These are phyloP conservation scores for Sporothrix pseudoabietina DNA, from an alignment of 2,329 filamentous ascomycete genomes.

Conservation along the genomic window DNA sequence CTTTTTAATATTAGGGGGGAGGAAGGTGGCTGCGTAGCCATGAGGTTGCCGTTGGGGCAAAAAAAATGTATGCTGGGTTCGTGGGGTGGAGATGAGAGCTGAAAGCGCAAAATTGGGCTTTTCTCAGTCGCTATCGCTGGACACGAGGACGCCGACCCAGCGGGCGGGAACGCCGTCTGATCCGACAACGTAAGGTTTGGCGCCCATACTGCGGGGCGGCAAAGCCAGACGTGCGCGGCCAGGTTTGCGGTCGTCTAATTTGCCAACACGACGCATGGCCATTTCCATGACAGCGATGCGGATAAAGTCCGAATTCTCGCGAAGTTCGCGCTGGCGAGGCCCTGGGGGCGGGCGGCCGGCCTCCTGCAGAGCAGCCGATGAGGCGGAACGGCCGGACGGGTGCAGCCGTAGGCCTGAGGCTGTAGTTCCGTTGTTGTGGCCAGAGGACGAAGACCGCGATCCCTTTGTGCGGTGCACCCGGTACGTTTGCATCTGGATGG, in stretches of 20 bases:
- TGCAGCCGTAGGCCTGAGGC: background rate
- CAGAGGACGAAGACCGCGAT: background rate
- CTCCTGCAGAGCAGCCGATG: conserved; percentile 15
- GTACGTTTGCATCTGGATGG: conserved; percentile 73
- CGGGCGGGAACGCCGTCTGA: conserved; percentile 61
- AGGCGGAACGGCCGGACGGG: background rate
- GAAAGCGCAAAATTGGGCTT: background rate
- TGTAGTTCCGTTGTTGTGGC: background rate
- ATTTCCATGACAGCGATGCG: conserved; percentile 72
- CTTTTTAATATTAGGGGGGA: background rate
- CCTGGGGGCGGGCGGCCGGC: conserved; percentile 43
- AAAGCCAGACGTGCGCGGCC: conserved; percentile 68
- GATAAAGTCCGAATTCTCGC: conserved; percentile 71
- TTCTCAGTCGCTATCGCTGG: background rate
- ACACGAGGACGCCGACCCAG: conserved; percentile 51
- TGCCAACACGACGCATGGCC: conserved; percentile 68
- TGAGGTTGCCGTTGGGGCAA: background rate
- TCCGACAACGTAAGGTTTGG: conserved; percentile 59
- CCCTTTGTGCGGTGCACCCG: conserved; percentile 52
- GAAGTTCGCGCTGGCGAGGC: conserved; percentile 65
- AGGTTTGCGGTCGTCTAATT: conserved; percentile 66
- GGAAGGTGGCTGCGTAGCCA: background rate
- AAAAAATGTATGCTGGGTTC: background rate
- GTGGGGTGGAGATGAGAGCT: background rate
- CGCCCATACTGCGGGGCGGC: conserved; percentile 61